Evolutionary conservation across 2,329 filamentous ascomycete genomes (phyloP), one percentile per base, ranked within the genome.

Genomic region (Cryphonectria japonica): DNA sequence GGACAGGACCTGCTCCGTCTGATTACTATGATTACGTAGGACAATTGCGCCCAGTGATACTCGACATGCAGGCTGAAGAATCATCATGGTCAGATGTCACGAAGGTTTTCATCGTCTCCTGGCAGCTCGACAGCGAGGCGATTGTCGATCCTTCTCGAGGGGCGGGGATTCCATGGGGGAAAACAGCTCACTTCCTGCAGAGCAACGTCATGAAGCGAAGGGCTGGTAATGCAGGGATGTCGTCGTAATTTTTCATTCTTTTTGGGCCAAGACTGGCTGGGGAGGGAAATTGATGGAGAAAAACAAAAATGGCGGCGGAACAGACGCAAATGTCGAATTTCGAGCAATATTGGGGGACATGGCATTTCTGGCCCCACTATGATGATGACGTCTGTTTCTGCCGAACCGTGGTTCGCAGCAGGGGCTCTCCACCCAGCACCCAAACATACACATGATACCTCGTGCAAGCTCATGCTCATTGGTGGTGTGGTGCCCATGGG

Each of bases 311-410:
- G 26, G 62, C 29, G 29, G 43, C 62, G 26, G 41, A 26, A 65
- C 29, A 65, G 62, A 65, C 26, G 62, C 43, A 3, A 32, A 65
- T 65, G 39, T 50, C 29, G 43, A 65, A 52, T 32, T 65, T 50
- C 62, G 62, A 65, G 39, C n/a, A 34, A n/a, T 13, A n/a, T 4
- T 22, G 6, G 26, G 8, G 9, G 32, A 19, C 62, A 43, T n/a
- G 5, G 26, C 37, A 26, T 29, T 26, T 26, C 37, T 13, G 37
- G 34, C 61, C 61, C 61, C 61, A 63, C 61, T 5, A 65, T 26
- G 62, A 65, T 65, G 62, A 65, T 43, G 29, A 39, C 37, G 37
- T 39, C 50, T 65, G 62, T 50, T 22, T 52, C 11, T 43, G 26
- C 32, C 11, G 62, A 50, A 14, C 62, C 50, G 62, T 65, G 43